These are phyloP conservation scores for Claviceps humidiphila DNA, from an alignment of 2,329 filamentous ascomycete species.

Conservation along the genomic window DNA sequence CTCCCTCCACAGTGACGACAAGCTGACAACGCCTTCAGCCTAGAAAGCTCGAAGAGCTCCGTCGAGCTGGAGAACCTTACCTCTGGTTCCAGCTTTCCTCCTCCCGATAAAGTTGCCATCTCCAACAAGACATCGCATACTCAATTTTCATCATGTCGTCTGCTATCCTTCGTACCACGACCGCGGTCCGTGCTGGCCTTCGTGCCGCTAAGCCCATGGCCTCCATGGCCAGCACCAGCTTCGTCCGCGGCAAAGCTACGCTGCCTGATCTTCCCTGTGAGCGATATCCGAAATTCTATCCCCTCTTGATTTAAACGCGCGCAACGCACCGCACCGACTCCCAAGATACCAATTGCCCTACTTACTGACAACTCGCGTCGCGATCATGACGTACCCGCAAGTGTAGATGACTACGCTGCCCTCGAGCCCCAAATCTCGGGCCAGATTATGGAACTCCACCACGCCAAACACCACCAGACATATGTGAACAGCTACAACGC, in stretches of 20 bases:
- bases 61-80: neutral
- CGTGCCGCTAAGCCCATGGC: slow-evolving; percentile 50
- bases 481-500: slow-evolving; percentile 85
- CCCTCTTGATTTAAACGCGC: no score
- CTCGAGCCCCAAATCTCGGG: slow-evolving; percentile 75
- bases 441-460: slow-evolving; percentile 93
- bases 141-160: slow-evolving; percentile 49
- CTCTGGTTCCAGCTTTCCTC: no score
- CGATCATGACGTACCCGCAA: neutral
- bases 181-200: slow-evolving; percentile 56
- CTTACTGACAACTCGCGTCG: neutral
- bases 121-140: no score
- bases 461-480: slow-evolving; percentile 88
- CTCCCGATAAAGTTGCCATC: no score
- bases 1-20: slow-evolving; percentile 6
- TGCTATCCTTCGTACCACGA: slow-evolving; percentile 58
- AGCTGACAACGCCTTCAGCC: slow-evolving; percentile 1
- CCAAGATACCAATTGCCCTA: neutral
- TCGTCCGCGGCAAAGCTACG: slow-evolving; percentile 78
- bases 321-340: neutral
- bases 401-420: slow-evolving; percentile 82
- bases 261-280: slow-evolving; percentile 69
- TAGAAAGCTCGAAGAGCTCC: neutral
- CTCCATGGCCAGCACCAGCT: slow-evolving; percentile 59
- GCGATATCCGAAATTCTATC: slow-evolving; percentile 8